Base-by-base conservation (phyloP, 2,329 filamentous ascomycete genomes). In the Lasiodiplodia citricola region DNA sequence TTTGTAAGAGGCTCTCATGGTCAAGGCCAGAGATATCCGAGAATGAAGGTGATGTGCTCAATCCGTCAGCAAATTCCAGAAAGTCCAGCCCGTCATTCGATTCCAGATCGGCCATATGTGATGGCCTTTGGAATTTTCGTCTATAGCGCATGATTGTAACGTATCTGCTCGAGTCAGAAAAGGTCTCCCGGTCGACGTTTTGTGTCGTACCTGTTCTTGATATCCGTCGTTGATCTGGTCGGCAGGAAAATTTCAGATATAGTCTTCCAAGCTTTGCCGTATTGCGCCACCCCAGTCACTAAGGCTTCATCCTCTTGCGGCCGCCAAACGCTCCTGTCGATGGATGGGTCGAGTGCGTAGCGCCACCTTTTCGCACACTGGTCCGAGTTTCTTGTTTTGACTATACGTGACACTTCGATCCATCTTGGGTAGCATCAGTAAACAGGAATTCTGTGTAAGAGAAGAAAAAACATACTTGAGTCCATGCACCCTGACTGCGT, bases 321-420 rank as follows among this genome's bases (percentile, higher is more conserved):
- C 3, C 21, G n/a, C 60, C 60, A 64, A 7, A 25, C 11, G 4
- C 44, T 52, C 37, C 44, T 23, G 31, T 64, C 60, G 16, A 64
- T 47, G 2, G 60, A 38, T 0, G 60, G 60, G 14, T 64, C 31
- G 47, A 64, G 14, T 16, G 60, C 60, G 41, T 64, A 64, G 14
- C 51, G 41, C 60, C 60, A 64, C 10, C 60, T 51, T 18, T 64
- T 64, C 14, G 60, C 60, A 21, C 60, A 64, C 13, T 64, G 60
- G 47, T 64, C 60, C 14, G 60, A 35, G 31, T 54, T 64, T 6
- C 60, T 47, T 7, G 60, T 38, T 13, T 50, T 50, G 18, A 64
- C 60, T 14, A 37, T 35, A 5, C 60, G 60, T 25, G 44, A 37
- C 11, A 64, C 60, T 2, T 64, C 60, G 7, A 64, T 50, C 60